Evolutionary conservation across 495 filamentous ascomycete species (phyloP).

Genomic region (Annulohypoxylon moriforme): DNA sequence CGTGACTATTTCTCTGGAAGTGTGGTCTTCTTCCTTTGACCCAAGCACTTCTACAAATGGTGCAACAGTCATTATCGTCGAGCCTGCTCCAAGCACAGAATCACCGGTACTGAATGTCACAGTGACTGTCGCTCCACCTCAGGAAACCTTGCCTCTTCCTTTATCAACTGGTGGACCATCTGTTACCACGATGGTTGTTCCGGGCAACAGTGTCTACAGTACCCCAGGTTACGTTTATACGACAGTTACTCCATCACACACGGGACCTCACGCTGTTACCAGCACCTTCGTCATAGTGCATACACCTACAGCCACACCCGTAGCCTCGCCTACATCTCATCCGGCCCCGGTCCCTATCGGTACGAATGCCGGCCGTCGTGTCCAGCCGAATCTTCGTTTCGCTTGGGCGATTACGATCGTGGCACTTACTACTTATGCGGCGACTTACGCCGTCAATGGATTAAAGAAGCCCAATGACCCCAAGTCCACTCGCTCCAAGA

Average conservation of each 20-base stretch:
- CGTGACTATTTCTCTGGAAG: constrained; percentile 21
- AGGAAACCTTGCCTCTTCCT: background rate
- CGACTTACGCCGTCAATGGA: background rate
- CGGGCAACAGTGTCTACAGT: background rate
- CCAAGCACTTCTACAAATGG: background rate
- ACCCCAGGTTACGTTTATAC: constrained; percentile 28
- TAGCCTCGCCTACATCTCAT: background rate
- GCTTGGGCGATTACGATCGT: background rate
- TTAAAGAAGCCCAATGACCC: background rate
- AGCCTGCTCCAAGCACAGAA: constrained; percentile 19
- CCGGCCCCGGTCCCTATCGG: constrained; percentile 23
- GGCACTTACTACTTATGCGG: background rate
- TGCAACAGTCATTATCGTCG: constrained; percentile 11
- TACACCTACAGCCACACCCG: constrained; percentile 22
- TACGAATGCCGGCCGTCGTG: constrained; percentile 7
- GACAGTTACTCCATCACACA: constrained; percentile 14
- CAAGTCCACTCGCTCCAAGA: background rate
- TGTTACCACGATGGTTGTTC: background rate
- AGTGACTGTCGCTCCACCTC: constrained; percentile 19
- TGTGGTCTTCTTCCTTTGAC: constrained; percentile 1
- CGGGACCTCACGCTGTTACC: constrained; percentile 7
- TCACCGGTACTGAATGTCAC: constrained; percentile 20
- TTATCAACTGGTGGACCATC: background rate
- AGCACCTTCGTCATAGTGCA: constrained; percentile 5
- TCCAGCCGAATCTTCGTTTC: background rate